These are phyloP conservation scores for Neurospora sp. DNA, from an alignment of 495 filamentous ascomycete species.

Conservation along the genomic window DNA sequence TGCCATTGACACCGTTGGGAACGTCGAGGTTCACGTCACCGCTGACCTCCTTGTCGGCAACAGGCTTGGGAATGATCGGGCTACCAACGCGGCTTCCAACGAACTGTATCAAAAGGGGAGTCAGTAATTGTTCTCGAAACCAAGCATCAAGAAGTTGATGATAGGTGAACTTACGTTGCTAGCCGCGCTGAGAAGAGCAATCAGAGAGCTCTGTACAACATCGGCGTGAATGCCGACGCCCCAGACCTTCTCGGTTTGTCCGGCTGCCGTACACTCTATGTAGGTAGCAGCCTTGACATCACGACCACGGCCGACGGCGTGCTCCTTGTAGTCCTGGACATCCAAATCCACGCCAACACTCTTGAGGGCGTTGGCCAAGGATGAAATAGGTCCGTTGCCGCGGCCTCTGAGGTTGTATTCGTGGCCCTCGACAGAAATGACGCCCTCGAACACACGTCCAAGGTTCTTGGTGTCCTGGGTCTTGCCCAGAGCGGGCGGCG, in stretches of 20 bases:
- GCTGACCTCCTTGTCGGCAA: constrained; percentile 21
- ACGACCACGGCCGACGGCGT: constrained; percentile 71
- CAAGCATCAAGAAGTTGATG: neutral
- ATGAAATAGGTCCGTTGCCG: constrained; percentile 86
- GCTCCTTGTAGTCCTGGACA: constrained; percentile 92
- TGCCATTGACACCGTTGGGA: constrained; percentile 5
- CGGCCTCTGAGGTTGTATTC: constrained; percentile 71
- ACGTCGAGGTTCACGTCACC: constrained; percentile 28
- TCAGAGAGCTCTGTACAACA: constrained; percentile 84
- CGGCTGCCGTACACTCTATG: constrained; percentile 77
- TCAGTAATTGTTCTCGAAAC: constrained; percentile 5
- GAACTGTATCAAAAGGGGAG: constrained; percentile 36
- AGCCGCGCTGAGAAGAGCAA: constrained; percentile 80
- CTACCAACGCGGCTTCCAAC: constrained; percentile 44
- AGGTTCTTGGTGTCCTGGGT: constrained; percentile 66
- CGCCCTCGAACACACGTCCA: constrained; percentile 75
- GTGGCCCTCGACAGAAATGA: constrained; percentile 70
- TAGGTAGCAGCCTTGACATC: constrained; percentile 88
- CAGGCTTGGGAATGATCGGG: constrained; percentile 40
- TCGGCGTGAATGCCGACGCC: constrained; percentile 94
- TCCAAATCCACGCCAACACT: constrained; percentile 82
- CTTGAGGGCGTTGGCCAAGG: constrained; percentile 71
- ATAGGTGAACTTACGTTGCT: constrained; percentile 58
- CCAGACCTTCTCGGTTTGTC: constrained; percentile 68
- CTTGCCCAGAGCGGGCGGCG: constrained; percentile 56